Evolutionary conservation across 768 basidiomycete genomes (phyloP).

Genomic region (Gloeopeniophorella convolvens): DNA sequence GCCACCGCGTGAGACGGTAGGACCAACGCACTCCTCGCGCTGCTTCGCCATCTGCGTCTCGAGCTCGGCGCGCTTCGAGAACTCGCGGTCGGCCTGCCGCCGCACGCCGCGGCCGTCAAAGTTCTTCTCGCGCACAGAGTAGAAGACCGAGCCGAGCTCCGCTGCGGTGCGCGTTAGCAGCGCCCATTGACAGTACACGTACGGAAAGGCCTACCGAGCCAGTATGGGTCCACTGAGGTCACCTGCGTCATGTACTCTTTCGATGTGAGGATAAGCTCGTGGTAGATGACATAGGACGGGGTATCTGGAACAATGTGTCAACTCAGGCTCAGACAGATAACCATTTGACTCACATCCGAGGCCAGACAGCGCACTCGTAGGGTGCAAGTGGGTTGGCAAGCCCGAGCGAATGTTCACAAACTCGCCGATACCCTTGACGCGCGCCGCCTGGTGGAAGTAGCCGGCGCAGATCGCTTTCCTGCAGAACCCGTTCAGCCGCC

Average conservation of each 20-base stretch:
- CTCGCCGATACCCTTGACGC: conserved; percentile 98
- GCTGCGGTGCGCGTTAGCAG: conserved; percentile 40
- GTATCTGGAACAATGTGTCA: conserved; percentile 54
- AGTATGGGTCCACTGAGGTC: conserved; percentile 95
- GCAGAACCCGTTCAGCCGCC: background rate
- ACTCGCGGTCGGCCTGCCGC: conserved; percentile 78
- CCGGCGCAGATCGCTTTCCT: conserved; percentile 97
- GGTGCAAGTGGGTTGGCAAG: conserved; percentile 91
- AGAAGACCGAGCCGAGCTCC: conserved; percentile 93
- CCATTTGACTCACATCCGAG: conserved; percentile 67
- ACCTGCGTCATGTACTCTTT: conserved; percentile 99
- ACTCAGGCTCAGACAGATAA: conserved; percentile 1
- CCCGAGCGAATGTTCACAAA: conserved; percentile 97
- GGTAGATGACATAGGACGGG: conserved; percentile 94
- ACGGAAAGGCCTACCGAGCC: conserved; percentile 60
- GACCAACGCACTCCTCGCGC: conserved; percentile 54
- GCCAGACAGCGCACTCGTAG: conserved; percentile 93
- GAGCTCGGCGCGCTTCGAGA: conserved; percentile 84
- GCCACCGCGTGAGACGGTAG: background rate
- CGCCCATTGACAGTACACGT: background rate
- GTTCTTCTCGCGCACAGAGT: conserved; percentile 96
- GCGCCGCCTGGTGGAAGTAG: conserved; percentile 97
- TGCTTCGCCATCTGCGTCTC: conserved; percentile 88
- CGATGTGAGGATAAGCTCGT: conserved; percentile 91
- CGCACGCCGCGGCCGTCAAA: conserved; percentile 84